A percentile compares a stretch with the other conserved stretches of the same genome.
These are phyloP conservation scores for Suhomyces coccinellae DNA, from an alignment of 1,139 yeast species.

Conservation along the genomic window DNA sequence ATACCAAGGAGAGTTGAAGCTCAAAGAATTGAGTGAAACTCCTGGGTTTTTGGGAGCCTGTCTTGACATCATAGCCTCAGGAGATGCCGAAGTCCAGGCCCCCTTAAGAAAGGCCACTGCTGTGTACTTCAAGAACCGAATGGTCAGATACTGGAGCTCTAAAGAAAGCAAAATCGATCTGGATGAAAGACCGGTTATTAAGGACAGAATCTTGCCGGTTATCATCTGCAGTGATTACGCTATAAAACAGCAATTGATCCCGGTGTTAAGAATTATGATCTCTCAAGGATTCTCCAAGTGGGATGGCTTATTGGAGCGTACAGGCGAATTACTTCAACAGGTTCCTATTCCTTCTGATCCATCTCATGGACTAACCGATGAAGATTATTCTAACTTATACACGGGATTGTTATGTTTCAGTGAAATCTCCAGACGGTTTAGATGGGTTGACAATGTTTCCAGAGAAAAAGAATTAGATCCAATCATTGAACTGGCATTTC, in stretches of 20 bases:
- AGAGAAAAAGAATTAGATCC: slow-evolving; percentile 58
- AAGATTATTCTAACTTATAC: slow-evolving; percentile 59
- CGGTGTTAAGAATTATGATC: slow-evolving; percentile 68
- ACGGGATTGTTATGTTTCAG: slow-evolving; percentile 77
- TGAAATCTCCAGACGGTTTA: slow-evolving; percentile 71
- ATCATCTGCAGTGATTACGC: slow-evolving; percentile 45
- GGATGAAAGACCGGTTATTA: slow-evolving; percentile 72
- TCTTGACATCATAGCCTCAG: slow-evolving; percentile 59
- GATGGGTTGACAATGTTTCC: slow-evolving; percentile 70
- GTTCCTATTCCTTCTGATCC: slow-evolving; percentile 16
- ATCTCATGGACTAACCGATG: slow-evolving; percentile 16
- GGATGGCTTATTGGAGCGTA: slow-evolving; percentile 62
- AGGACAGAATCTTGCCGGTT: slow-evolving; percentile 55
- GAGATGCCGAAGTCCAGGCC: slow-evolving; percentile 46
- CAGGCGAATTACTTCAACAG: slow-evolving; percentile 56
- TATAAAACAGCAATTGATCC: slow-evolving; percentile 62
- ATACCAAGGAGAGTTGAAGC: slow-evolving; percentile 66
- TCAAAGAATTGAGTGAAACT: slow-evolving; percentile 53
- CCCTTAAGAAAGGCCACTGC: slow-evolving; percentile 78
- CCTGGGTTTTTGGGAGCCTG: slow-evolving; percentile 86
- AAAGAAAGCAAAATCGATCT: slow-evolving; percentile 44
- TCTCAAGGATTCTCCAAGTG: slow-evolving; percentile 73
- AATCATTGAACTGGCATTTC: slow-evolving; percentile 65
- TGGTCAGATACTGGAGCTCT: slow-evolving; percentile 62
- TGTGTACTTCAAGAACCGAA: slow-evolving; percentile 79